Evolutionary conservation across 2,329 filamentous ascomycete species (phyloP), one percentile per base, ranked within the genome.

Genomic region (Zymoseptoria tritici): DNA sequence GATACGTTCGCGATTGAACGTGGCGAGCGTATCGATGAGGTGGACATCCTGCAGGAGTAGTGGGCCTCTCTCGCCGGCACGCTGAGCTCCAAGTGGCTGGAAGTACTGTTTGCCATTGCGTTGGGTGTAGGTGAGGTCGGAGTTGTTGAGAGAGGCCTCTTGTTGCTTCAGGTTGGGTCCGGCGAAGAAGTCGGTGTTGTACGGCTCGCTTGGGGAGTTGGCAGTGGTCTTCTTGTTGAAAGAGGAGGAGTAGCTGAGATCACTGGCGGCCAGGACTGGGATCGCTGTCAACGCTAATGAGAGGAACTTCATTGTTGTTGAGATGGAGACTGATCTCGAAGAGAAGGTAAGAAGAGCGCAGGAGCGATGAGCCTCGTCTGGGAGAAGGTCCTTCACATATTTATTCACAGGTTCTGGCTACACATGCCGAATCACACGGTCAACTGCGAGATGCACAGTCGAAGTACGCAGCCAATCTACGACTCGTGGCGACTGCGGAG

Each of bases 1-100:
- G 57, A 88, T 87, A 51, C 85, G 80, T 67, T 88, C 85, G 65
- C 89, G 88, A 60, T 92, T 89, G 68, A 93, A 91, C 16, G 81
- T 76, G 19, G 79, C 80, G 53, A 88, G 78, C 36, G 85, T 73
- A 64, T 86, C 85, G 65, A 88, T 83, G 70, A 87, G 73, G 69
- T 87, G 84, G 70, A 85, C 85, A 70, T 86, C 84, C 68, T 86
- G 84, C 21, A 87, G 79, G 61, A 86, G 75, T 49, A 87, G 76
- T 63, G 84, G 84, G 0, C 84, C 62, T 66, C 81, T 81, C 54
- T 72, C 69, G 54, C 83, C 84, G 36, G 83, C 73, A 59, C 84
- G 78, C 71, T 69, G 67, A 31, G 69, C 68, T 13, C 69, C 67
- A 7, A 69, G 60, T n/a, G 69, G 69, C 54, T 68, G 67, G 56